phyloP scores from a whole-genome alignment of 495 filamentous ascomycete species.

The Lindgomyces ingoldianus region DNA sequence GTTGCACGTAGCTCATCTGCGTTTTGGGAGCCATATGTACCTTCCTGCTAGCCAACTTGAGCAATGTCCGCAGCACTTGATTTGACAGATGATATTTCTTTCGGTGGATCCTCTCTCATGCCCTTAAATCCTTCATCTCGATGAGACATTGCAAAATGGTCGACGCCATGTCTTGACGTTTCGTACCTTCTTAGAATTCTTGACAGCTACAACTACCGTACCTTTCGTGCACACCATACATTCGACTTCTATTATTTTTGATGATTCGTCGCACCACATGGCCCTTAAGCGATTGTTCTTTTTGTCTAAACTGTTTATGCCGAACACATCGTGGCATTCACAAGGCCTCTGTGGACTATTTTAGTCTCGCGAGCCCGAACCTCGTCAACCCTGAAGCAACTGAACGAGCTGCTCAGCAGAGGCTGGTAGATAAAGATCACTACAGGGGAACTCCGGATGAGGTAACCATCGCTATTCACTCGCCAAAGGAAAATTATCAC shows the following conservation, averaged over 20 bases:
- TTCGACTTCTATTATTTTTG: no score
- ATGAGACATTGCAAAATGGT: background rate
- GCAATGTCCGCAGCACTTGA: background rate
- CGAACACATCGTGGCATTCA: background rate
- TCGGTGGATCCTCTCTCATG: background rate
- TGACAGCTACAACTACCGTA: no score
- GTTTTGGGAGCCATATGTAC: background rate
- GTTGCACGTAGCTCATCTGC: background rate
- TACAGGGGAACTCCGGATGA: background rate
- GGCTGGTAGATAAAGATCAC: background rate
- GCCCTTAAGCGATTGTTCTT: conserved; percentile 4
- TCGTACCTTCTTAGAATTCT: background rate
- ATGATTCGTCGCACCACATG: conserved; percentile 19
- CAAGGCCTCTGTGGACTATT: background rate
- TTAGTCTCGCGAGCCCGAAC: background rate
- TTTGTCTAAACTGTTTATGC: background rate
- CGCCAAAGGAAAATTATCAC: background rate
- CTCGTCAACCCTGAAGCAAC: background rate
- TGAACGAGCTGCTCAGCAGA: background rate
- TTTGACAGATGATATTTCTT: background rate
- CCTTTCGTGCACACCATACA: no score
- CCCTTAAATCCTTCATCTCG: background rate
- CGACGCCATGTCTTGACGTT: conserved; percentile 1
- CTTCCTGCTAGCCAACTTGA: background rate
- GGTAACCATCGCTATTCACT: no score